Evolutionary conservation across 805 yeast species (phyloP), one percentile per base, ranked within the genome.

Genomic region (Sugiyamaella lignohabitans): DNA sequence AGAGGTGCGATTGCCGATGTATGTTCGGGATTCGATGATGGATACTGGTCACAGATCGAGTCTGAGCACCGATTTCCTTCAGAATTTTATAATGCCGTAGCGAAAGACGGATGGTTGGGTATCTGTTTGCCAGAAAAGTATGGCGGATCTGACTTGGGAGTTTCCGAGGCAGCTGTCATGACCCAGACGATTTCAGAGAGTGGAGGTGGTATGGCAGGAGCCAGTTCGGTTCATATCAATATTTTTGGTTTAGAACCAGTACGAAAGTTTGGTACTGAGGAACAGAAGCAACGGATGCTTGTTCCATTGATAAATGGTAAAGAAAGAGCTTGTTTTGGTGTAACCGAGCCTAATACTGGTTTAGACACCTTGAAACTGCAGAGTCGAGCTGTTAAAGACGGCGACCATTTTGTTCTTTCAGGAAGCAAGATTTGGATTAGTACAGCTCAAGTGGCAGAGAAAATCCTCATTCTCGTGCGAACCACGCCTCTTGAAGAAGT

Each of bases 241-340:
- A 43, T 43, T 21, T 43, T 43, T 43, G 47, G 47, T 8, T 40
- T 45, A 30, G 47, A 40, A 32, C 43, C 45, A 42, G 45, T 42
- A 21, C 20, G 45, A 29, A 42, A 42, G 18, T 42, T 42, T 42
- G 45, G 45, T 5, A 29, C 45, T 16, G 45, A 42, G 16, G 45
- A 42, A 16, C 45, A 42, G 40, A 27, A 32, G 42, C 18, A 42
- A 16, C 19, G 45, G 6, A 42, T 42, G 45, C 39, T 42, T 22
- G 18, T 14, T n/a, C 45, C 45, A 5, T 34, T 42, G 5, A 42
- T 42, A 11, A 22, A 40, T 16, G 45, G 45, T 6, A 27, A 42
- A 30, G 45, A 42, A 29, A 23, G 40, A 18, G 45, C 45, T 16
- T 42, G 45, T 19, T 42, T 42, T 30, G 45, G 45, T 18, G 45